phyloP scores from a whole-genome alignment of 257 asterid species.

The Rauvolfia tetraphylla region DNA sequence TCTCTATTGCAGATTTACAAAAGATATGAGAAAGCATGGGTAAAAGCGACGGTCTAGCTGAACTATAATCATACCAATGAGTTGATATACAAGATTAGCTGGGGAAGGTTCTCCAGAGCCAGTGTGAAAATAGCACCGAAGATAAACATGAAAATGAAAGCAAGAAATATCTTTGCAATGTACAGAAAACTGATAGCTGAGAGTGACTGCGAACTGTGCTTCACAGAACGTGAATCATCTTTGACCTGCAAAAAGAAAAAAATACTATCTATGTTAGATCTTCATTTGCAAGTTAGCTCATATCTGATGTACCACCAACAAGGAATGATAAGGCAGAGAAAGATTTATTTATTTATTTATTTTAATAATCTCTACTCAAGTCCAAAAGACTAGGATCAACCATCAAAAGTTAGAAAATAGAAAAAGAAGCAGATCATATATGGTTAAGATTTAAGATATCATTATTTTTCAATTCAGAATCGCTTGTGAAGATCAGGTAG shows the following conservation, averaged over 20 bases:
- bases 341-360: too few species aligned
- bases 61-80: neutral
- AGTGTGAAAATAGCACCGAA: constrained; percentile 66
- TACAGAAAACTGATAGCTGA: constrained; percentile 37
- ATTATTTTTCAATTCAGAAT: neutral
- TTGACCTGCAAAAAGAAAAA: constrained; percentile 34
- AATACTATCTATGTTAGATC: neutral
- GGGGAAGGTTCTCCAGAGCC: constrained; percentile 78
- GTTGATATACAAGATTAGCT: constrained; percentile 27
- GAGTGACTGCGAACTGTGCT: constrained; percentile 3
- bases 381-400: neutral
- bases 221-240: constrained; percentile 21
- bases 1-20: neutral
- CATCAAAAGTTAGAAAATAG: neutral
- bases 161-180: constrained; percentile 62
- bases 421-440: neutral
- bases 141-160: constrained; percentile 55
- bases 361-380: neutral
- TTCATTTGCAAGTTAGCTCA: neutral
- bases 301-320: neutral
- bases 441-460: too few species aligned
- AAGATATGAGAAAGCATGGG: neutral
- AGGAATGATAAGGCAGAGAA: neutral
- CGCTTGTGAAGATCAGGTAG: neutral
- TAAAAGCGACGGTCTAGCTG: neutral